Conservation (phyloP, 805 yeast genomes). For the Candida arabinofermentans region DNA sequence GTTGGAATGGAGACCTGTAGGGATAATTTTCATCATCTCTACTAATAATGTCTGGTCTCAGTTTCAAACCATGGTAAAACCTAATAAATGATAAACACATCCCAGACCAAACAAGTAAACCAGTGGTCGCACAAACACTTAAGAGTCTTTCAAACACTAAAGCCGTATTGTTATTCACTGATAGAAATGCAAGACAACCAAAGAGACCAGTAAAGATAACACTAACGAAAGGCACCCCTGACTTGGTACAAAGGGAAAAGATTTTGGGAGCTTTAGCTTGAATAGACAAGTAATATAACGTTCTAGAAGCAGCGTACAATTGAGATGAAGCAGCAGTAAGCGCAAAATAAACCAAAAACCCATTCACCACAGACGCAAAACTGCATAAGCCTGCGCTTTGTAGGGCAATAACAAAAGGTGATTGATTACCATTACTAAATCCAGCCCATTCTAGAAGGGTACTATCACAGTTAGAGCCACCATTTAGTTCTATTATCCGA, state of each 20-base stretch:
- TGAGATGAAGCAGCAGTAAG: conserved; percentile 55
- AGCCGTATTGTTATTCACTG: conserved; percentile 55
- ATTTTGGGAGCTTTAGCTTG: conserved; percentile 59
- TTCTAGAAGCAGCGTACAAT: conserved; percentile 57
- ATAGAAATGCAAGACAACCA: conserved; percentile 56
- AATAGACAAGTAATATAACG: conserved; percentile 49
- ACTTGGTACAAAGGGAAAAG: conserved; percentile 54
- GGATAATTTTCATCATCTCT: conserved; percentile 54
- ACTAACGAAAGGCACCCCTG: conserved; percentile 71
- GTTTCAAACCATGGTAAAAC: conserved; percentile 49
- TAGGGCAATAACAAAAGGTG: conserved; percentile 56
- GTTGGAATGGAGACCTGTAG: conserved; percentile 52
- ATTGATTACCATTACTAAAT: conserved; percentile 43
- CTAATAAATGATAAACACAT: conserved; percentile 55
- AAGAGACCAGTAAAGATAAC: conserved; percentile 61
- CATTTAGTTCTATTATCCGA: conserved; percentile 20
- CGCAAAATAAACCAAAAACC: conserved; percentile 49
- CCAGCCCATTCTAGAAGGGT: conserved; percentile 31
- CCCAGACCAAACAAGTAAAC: conserved; percentile 74
- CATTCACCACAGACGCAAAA: conserved; percentile 49
- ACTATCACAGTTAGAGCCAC: conserved; percentile 26
- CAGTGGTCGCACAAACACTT: conserved; percentile 67
- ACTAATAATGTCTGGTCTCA: conserved; percentile 51
- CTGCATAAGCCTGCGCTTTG: conserved; percentile 49
- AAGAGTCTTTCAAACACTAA: conserved; percentile 63